These are phyloP conservation scores for Bryum argenteum DNA, from an alignment of 225 moss, liverwort and hornwort species.

Conservation along the genomic window DNA sequence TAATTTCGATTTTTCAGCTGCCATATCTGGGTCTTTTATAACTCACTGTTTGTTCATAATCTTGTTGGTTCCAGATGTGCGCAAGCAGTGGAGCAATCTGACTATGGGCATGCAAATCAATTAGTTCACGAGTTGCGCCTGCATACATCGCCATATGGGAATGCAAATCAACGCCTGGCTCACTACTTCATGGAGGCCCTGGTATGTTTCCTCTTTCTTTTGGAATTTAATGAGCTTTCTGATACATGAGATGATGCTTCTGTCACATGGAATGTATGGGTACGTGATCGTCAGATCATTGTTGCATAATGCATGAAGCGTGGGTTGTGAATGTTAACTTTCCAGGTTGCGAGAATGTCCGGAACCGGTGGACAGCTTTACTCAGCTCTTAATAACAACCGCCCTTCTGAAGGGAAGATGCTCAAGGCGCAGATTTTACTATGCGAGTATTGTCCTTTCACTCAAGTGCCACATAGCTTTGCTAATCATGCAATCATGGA, in stretches of 20 bases:
- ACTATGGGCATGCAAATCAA: constrained; percentile 38
- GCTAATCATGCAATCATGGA: constrained; percentile 60
- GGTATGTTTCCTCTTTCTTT: constrained; percentile 39
- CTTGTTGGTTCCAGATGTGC: constrained; percentile 46
- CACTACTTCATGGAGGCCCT: constrained; percentile 84
- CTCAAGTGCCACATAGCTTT: constrained; percentile 57
- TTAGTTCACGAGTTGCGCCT: constrained; percentile 51
- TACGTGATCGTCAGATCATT: neutral
- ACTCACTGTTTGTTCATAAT: neutral
- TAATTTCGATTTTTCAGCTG: neutral
- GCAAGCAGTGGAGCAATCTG: constrained; percentile 49
- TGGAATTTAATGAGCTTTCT: neutral
- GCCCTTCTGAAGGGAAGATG: constrained; percentile 66
- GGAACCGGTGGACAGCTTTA: constrained; percentile 87
- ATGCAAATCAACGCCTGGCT: constrained; percentile 66
- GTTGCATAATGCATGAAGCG: neutral
- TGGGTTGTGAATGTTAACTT: neutral
- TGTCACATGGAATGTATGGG: neutral
- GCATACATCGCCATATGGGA: constrained; percentile 65
- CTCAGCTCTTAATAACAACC: constrained; percentile 61
- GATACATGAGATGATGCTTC: neutral
- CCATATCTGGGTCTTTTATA: neutral
- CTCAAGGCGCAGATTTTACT: constrained; percentile 54
- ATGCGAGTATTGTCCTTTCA: constrained; percentile 58
- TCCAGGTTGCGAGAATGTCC: constrained; percentile 71